These are phyloP conservation scores for Globisporangium solare DNA, from an alignment of 352 stramenopile genomes.

Conservation along the genomic window DNA sequence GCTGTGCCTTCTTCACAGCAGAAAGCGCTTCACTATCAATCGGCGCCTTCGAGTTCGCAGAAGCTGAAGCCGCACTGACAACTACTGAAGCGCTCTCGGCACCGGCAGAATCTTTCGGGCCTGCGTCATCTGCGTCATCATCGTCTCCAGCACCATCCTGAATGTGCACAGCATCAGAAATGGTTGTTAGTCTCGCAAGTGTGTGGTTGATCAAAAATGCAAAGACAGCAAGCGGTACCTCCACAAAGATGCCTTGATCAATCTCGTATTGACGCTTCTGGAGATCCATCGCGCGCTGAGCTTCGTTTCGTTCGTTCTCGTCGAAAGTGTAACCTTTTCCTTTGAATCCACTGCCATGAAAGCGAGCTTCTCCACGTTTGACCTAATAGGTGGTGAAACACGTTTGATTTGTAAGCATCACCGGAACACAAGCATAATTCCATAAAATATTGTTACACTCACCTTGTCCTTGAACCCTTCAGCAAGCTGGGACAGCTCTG, in stretches of 20 bases:
- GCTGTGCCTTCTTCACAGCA: conserved; percentile 77
- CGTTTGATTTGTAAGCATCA: conserved; percentile 2
- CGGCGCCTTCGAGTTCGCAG: conserved; percentile 7
- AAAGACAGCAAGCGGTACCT: conserved; percentile 25
- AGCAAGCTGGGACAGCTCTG: conserved; percentile 89
- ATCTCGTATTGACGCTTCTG: conserved; percentile 90
- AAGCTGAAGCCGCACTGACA: neutral
- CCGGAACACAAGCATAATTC: neutral
- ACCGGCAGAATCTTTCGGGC: conserved; percentile 15
- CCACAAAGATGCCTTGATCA: conserved; percentile 76
- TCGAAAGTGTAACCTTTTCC: conserved; percentile 99
- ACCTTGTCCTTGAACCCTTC: conserved; percentile 96
- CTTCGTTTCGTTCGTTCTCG: conserved; percentile 95
- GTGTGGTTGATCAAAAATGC: neutral
- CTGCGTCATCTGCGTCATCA: conserved; percentile 41
- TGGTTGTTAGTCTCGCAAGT: neutral
- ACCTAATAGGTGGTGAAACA: conserved; percentile 42
- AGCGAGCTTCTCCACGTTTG: conserved; percentile 92
- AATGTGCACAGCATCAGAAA: conserved; percentile 14
- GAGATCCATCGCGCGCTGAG: conserved; percentile 90
- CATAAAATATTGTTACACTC: neutral
- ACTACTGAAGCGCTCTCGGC: conserved; percentile 8
- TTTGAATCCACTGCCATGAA: conserved; percentile 95
- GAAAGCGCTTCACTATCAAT: conserved; percentile 60
- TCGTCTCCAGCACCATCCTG: conserved; percentile 48